Evolutionary conservation across 2,329 filamentous ascomycete genomes (phyloP), one percentile per base, ranked within the genome.

Genomic region (Thermothelomyces thermophilus): DNA sequence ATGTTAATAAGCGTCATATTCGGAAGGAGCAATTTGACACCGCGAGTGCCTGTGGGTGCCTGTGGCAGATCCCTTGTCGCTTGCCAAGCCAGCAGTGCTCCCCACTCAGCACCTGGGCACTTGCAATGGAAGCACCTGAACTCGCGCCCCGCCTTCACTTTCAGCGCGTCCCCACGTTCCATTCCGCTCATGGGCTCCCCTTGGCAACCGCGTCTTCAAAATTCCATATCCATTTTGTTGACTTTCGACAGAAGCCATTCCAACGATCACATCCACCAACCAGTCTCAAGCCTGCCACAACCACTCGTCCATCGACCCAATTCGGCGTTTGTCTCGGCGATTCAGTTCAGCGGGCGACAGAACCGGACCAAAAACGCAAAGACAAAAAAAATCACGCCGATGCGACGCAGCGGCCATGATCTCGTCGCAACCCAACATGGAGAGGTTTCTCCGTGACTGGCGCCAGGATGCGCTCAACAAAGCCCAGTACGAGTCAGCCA

Each of bases 391-490:
- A n/a, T n/a, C n/a, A 33, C 31, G 34, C 46, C 35, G 46, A 55
- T 50, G 46, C 48, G 26, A 48, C 45, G 36, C 41, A 20, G 26
- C 41, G 16, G 26, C 28, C 17, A 60, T 60, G 59, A 50, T 41
- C 24, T 58, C 58, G 19, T 54, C 56, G 26, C 58, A 60, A 49
- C 54, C 58, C 8, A 59, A 57, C 30, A 97, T 98, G 93, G 90
- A 97, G 75, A 84, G 83, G 63, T 96, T 91, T 70, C 78, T 98
- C 64, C 85, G 90, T 66, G 86, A 87, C 64, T 98, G 93, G 93
- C 82, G 90, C 65, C 88, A 95, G 70, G 90, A 96, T 73, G 90
- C 91, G 65, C 75, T 95, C 63, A 91, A 95, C 71, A 93, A 94
- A 68, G 89, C 93, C 57, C 93, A 98, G 67, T 90, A 96, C 68